phyloP scores from a whole-genome alignment of 2,329 filamentous ascomycete genomes.

The Immersiporthe knoxdaviesiana region DNA sequence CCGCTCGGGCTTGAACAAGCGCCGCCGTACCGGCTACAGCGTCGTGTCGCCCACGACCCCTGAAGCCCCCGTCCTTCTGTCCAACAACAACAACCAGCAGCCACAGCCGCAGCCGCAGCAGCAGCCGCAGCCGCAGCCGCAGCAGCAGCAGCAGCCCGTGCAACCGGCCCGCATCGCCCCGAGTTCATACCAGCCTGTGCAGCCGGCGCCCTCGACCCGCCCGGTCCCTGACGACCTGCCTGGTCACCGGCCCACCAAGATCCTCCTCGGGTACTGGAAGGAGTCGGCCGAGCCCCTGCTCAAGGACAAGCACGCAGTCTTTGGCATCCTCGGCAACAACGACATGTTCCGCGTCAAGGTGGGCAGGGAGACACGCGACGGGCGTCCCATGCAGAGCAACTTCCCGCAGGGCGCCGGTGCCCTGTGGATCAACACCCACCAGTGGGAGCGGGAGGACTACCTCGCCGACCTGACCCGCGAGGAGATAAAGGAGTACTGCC shows the following conservation, averaged over 20 bases:
- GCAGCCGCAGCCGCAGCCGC: too few species aligned
- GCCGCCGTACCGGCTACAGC: slow-evolving; percentile 46
- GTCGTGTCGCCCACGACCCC: slow-evolving; percentile 14
- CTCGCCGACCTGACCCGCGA: slow-evolving; percentile 53
- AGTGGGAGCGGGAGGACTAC: slow-evolving; percentile 62
- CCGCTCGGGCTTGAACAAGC: slow-evolving; percentile 52
- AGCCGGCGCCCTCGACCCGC: slow-evolving; percentile 10
- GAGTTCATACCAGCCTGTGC: slow-evolving; percentile 5
- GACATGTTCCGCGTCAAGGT: slow-evolving; percentile 69
- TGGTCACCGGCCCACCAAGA: slow-evolving; percentile 59
- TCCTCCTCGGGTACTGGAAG: slow-evolving; percentile 63
- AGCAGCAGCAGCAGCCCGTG: slow-evolving; percentile 8
- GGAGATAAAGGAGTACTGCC: slow-evolving; percentile 67
- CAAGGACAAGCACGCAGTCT: slow-evolving; percentile 63
- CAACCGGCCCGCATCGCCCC: slow-evolving; percentile 7
- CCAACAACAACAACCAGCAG: background rate
- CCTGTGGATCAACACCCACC: slow-evolving; percentile 65
- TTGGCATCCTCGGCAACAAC: slow-evolving; percentile 64
- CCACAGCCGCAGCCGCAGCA: too few species aligned
- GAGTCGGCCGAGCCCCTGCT: slow-evolving; percentile 52
- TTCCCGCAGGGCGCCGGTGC: slow-evolving; percentile 63
- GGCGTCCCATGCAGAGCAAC: slow-evolving; percentile 60
- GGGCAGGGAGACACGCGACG: slow-evolving; percentile 62
- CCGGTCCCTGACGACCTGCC: slow-evolving; percentile 46
- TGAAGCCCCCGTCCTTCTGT: background rate